Conservation (phyloP, 2,329 filamentous ascomycete genomes). For the Sporothrix inflata region DNA sequence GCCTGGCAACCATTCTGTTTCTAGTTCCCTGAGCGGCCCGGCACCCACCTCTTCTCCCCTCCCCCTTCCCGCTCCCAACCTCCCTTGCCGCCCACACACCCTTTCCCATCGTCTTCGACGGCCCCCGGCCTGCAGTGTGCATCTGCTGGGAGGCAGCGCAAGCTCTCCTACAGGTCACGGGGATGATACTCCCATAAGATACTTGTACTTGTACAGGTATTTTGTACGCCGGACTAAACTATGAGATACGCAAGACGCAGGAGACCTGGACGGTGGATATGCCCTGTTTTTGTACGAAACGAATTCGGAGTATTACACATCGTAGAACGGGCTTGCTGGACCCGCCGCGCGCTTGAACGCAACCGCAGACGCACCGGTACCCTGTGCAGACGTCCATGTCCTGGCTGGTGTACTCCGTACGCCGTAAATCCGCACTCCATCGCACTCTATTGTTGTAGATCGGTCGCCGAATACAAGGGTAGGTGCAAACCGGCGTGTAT, state of each 20-base stretch:
- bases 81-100: not conserved
- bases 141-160: too few species aligned
- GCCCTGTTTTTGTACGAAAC: too few species aligned
- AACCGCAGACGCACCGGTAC: not conserved
- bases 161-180: not conserved
- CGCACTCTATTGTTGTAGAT: not conserved
- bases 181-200: not conserved
- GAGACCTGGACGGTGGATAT: not conserved
- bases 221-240: not conserved
- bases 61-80: not conserved
- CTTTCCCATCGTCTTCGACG: not conserved
- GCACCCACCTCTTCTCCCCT: not conserved
- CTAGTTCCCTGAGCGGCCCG: constrained; percentile 13
- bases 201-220: not conserved
- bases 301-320: not conserved
- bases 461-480: not conserved
- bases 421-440: not conserved
- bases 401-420: not conserved
- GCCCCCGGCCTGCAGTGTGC: too few species aligned
- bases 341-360: not conserved
- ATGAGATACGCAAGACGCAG: not conserved
- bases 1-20: not conserved
- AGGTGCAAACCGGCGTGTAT: not conserved
- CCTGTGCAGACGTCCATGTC: not conserved
- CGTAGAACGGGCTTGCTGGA: not conserved